Evolutionary conservation across 2,329 filamentous ascomycete species (phyloP), one percentile per base, ranked within the genome.

Genomic region (Botryotinia calthae): DNA sequence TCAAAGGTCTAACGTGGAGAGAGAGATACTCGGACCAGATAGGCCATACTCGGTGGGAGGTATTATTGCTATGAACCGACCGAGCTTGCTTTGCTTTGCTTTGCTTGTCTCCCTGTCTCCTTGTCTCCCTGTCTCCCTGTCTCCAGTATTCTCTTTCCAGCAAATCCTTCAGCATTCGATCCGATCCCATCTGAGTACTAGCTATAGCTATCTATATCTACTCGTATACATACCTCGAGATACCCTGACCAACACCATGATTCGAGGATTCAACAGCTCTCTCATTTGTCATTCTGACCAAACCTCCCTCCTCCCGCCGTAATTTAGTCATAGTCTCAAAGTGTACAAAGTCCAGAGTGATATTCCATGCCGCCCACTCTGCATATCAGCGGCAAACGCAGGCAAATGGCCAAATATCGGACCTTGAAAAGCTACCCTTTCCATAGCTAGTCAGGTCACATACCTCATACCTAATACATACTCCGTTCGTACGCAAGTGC

Each of bases 401-500:
- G 54, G 67, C 20, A 70, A 34, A 14, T 28, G 67, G 54, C 25
- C 67, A 37, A 70, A 62, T 28, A 48, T 46, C 67, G 54, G 54
- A 28, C 63, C 65, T 31, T 56, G 25, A 31, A 61, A 61, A 61
- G 37, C 58, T 61, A 40, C 58, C 58, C 58, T 51, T 51, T 48
- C 34, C 54, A 22, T 28, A 56, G 65, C 65, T 68, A 42, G 65
- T 42, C 46, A 56, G 34, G 34, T 40, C 34, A 51, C 46, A 56
- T 34, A n/a, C 37, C 46, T 42, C 4, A 56, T 56, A 56, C 28
- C 37, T 37, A 37, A 37, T 37, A 37, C 37, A 37, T 37, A 8
- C 37, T 7, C 37, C 37, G 37, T 37, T 37, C 37, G n/a, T 67
- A 56, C 65, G 46, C 46, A 56, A 22, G 34, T 62, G 31, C 54